Conservation (phyloP, 2,329 filamentous ascomycete genomes). For the Apiospora phragmitis region DNA sequence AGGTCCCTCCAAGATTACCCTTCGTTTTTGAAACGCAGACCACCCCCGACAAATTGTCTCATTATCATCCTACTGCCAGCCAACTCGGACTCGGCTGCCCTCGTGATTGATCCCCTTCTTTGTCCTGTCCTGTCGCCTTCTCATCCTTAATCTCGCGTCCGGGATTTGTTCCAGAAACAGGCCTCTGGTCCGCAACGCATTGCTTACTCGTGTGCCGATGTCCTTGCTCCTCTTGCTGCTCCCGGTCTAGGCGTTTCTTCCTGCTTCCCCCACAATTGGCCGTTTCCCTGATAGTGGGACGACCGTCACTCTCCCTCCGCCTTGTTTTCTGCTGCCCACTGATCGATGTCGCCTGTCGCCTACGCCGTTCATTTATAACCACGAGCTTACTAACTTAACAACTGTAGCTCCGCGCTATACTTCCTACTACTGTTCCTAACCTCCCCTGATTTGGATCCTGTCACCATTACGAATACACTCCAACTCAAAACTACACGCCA, state of each 20-base stretch:
- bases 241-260: not conserved
- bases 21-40: not conserved
- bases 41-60: not conserved
- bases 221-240: not conserved
- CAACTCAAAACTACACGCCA: slow-evolving; percentile 13
- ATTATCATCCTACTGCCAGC: not conserved
- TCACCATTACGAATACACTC: slow-evolving; percentile 10
- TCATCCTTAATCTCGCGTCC: not conserved
- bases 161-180: not conserved
- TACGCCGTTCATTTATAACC: slow-evolving; percentile 1
- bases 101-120: not conserved
- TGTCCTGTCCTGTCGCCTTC: not conserved
- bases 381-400: slow-evolving; percentile 7
- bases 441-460: not conserved
- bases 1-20: slow-evolving; percentile 2
- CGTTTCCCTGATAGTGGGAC: slow-evolving; percentile 10
- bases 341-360: slow-evolving; percentile 4
- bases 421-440: slow-evolving; percentile 3
- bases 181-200: not conserved
- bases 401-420: slow-evolving; percentile 3
- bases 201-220: not conserved
- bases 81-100: not conserved
- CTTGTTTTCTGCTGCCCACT: slow-evolving; percentile 9
- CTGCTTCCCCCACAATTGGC: slow-evolving; percentile 10
- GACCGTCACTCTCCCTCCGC: slow-evolving; percentile 6